A percentile compares a stretch with the other conserved stretches of the same genome.
Evolutionary conservation across 2,329 filamentous ascomycete genomes (phyloP).

Genomic region (Aspergillus hiratsukae): DNA sequence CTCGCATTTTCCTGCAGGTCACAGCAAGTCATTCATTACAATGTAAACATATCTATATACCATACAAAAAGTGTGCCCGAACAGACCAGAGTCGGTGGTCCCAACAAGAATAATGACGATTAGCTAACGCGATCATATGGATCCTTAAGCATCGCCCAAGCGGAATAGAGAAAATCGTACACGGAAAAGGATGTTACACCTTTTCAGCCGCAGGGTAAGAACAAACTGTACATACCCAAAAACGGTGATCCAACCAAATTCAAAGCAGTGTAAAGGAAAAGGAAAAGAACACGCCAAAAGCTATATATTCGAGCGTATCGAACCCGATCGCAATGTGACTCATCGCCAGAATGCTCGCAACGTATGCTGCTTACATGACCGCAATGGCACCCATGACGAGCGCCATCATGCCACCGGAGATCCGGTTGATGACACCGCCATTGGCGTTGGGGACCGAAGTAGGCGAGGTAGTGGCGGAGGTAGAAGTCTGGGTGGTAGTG

Average conservation of each 20-base stretch:
- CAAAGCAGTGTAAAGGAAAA: not conserved
- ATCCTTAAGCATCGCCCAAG: not conserved
- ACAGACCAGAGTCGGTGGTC: constrained; percentile 6
- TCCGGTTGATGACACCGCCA: constrained; percentile 27
- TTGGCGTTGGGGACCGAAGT: constrained; percentile 27
- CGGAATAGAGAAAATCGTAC: not conserved
- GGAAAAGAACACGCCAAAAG: constrained; percentile 1
- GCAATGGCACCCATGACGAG: constrained; percentile 31
- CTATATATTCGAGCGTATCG: not conserved
- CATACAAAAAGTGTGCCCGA: constrained; percentile 6
- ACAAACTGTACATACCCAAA: not conserved
- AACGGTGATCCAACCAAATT: not conserved
- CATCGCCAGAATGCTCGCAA: not conserved
- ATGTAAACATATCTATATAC: constrained; percentile 19
- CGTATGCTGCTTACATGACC: constrained; percentile 26
- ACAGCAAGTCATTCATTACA: constrained; percentile 18
- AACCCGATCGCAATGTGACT: not conserved
- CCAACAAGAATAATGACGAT: constrained; percentile 5
- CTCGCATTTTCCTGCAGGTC: not conserved
- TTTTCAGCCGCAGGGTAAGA: not conserved
- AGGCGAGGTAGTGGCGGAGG: constrained; percentile 16
- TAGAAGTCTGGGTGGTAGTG: constrained; percentile 15
- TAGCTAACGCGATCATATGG: not conserved
- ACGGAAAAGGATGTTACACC: not conserved
- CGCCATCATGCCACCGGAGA: constrained; percentile 34